Base-by-base conservation (phyloP, 257 asterid species). In the Penstemon eatonii region DNA sequence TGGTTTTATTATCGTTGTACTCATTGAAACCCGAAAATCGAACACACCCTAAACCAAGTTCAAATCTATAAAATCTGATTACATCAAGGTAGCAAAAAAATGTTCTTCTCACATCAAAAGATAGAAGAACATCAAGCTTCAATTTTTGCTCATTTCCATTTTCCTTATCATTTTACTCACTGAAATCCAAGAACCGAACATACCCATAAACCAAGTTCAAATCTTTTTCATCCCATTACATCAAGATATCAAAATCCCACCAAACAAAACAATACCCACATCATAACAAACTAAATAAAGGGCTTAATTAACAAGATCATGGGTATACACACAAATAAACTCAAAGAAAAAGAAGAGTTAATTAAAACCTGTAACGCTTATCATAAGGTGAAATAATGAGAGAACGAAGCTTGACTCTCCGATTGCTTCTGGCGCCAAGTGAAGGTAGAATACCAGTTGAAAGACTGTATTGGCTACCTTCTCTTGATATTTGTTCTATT, bases 331-430 rank as follows among this genome's bases (percentile, higher is more conserved):
- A 45, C 2, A 25, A 50, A 18, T 8, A 25, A 60, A 50, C 7
- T 43, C 11, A 13, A 5, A 12, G 15, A 41, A 67, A 8, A 66
- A 7, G 40, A 45, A 38, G 57, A 33, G 42, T 7, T 38, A 37
- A 66, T n/a, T 5, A 4, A 33, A 49, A 83, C 93, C 93, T 86
- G 68, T 84, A 86, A 45, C 80, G 86, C 51, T 68, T 83, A 60
- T 86, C 86, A 62, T 80, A 72, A 56, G 93, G 93, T 3, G 86
- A 82, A 50, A 86, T 0, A 12, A 80, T 76, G 83, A 39, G 78
- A 46, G 79, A 59, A 51, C 65, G 88, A 37, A 86, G 85, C 73
- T 74, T 76, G 54, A 57, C 12, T 19, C 65, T 65, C 49, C 83
- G 89, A 50, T 46, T 69, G 61, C 79, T 86, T 42, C 70, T 58